phyloP scores from a whole-genome alignment of 768 basidiomycete species.

The Cyclocybe aegerita region DNA sequence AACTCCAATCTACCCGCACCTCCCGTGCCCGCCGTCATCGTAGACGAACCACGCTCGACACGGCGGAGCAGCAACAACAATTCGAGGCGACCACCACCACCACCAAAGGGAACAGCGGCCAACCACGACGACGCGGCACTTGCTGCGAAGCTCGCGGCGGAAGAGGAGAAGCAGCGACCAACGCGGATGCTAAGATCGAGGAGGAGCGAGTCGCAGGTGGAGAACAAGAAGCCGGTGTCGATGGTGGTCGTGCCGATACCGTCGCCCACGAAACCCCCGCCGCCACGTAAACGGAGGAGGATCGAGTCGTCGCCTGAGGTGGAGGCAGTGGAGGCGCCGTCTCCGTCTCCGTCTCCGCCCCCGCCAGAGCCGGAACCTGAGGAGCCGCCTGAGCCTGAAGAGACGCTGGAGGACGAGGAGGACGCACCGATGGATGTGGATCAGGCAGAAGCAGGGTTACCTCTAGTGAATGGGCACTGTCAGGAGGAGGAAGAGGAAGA shows the following conservation, averaged over 20 bases:
- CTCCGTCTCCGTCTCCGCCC: constrained; percentile 1
- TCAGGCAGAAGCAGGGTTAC: no score
- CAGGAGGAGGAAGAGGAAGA: constrained; percentile 6
- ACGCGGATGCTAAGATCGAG: constrained; percentile 28
- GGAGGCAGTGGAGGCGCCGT: constrained; percentile 17
- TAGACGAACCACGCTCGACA: constrained; percentile 7
- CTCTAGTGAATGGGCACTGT: constrained; percentile 11
- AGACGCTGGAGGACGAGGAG: constrained; percentile 1
- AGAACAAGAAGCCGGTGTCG: constrained; percentile 13
- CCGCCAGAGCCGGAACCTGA: no score
- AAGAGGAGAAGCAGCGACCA: constrained; percentile 24
- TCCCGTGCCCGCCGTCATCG: constrained; percentile 1
- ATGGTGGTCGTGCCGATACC: not conserved
- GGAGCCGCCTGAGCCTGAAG: constrained; percentile 7
- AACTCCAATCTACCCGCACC: constrained; percentile 11
- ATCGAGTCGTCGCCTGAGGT: constrained; percentile 38
- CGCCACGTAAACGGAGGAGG: constrained; percentile 45
- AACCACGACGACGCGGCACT: constrained; percentile 24
- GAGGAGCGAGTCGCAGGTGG: constrained; percentile 14
- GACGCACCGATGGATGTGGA: constrained; percentile 9
- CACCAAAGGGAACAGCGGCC: constrained; percentile 2
- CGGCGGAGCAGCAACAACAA: constrained; percentile 8
- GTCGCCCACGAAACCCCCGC: constrained; percentile 6
- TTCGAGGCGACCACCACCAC: not conserved
- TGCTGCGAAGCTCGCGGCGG: constrained; percentile 24